Base-by-base conservation (phyloP, 192 early-diverging fungal genomes). In the Helicostylum pulchrum region DNA sequence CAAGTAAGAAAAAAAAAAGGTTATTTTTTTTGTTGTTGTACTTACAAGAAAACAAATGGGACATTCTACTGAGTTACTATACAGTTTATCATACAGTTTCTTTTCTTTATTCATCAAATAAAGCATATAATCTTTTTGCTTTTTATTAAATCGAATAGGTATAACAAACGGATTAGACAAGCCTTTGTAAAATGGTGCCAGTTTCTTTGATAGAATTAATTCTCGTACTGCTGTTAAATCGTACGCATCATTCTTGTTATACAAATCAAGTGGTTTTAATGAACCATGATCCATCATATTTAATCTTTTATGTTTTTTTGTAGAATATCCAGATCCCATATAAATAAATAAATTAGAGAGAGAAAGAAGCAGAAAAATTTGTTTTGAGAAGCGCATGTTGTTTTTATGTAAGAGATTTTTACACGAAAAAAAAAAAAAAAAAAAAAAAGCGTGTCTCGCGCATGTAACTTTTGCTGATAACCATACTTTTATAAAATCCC, bases 11-110 rank as follows among this genome's bases (percentile, higher is more conserved):
- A 30, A 19, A n/a, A n/a, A n/a, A n/a, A n/a, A n/a, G n/a, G n/a
- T n/a, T n/a, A n/a, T n/a, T n/a, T n/a, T n/a, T n/a, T n/a, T n/a
- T n/a, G n/a, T n/a, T n/a, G n/a, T n/a, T n/a, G n/a, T 7, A 32
- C 76, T 76, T 76, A 91, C 90, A 80, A 97, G 77, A 69, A 96
- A 97, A 61, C 95, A 97, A 60, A 97, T 96, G 12, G 95, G 95
- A 57, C 95, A 97, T 69, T 97, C 95, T 53, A 93, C 77, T 20
- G 85, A 73, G 36, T 77, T 76, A 2, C n/a, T 56, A 32, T 39
- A 56, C 10, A 56, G 10, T n/a, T 56, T 56, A 10, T 39, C 54
- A 39, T 56, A 56, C 7, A 56, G 4, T 20, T 56, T 56, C 32
- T 17, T 56, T 19, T 56, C 54, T 20, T 34, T 56, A 11, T 55